Evolutionary conservation across 148 eudicot genomes (phyloP).

Genomic region (Heliamphora exappendiculata): DNA sequence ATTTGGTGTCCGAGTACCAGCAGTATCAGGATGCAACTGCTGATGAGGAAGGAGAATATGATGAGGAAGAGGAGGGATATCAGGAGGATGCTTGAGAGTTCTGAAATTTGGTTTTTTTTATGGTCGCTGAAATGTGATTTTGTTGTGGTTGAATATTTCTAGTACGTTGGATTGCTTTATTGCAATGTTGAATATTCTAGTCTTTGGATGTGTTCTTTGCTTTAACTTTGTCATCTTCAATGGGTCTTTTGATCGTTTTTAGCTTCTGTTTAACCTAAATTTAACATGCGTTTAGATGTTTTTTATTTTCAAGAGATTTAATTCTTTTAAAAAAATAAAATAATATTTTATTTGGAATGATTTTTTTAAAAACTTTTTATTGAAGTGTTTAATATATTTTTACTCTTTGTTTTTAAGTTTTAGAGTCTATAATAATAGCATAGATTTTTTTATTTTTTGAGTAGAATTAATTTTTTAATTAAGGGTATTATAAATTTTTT

Average conservation of each 20-base stretch:
- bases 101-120: not conserved
- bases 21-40: constrained; percentile 56
- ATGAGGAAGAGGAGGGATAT: constrained; percentile 31
- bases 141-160: not conserved
- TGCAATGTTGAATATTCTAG: not conserved
- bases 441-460: too few species aligned
- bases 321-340: too few species aligned
- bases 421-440: too few species aligned
- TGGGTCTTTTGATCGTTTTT: not conserved
- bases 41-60: constrained; percentile 43
- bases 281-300: too few species aligned
- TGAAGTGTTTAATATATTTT: too few species aligned
- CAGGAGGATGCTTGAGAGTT: constrained; percentile 11
- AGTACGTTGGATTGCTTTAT: not conserved
- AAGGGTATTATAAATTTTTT: too few species aligned
- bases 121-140: not conserved
- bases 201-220: not conserved
- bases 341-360: too few species aligned
- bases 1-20: constrained; percentile 49
- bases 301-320: too few species aligned
- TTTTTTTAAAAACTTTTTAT: too few species aligned
- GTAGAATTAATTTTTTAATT: too few species aligned
- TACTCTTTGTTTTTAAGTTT: too few species aligned
- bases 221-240: not conserved
- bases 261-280: not conserved